These are phyloP conservation scores for Tympanopsis confertula DNA, from an alignment of 2,329 filamentous ascomycete species.

Conservation along the genomic window DNA sequence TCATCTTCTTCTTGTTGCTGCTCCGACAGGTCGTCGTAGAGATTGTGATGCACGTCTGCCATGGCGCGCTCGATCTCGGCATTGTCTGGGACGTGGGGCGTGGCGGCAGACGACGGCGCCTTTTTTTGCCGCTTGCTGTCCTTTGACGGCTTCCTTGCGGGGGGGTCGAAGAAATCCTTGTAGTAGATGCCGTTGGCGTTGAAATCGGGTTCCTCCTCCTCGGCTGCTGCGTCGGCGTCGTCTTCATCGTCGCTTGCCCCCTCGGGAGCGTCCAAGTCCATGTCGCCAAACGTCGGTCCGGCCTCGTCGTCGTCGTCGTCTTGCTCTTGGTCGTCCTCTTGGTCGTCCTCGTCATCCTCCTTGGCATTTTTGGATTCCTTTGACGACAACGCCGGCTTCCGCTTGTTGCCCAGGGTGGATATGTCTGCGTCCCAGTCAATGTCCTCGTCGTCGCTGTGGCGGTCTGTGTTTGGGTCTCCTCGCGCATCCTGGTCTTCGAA, in stretches of 20 bases:
- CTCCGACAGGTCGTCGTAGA: constrained; percentile 72
- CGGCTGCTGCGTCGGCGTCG: constrained; percentile 37
- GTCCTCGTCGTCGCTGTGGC: constrained; percentile 71
- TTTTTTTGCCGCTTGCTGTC: constrained; percentile 39
- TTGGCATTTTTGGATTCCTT: constrained; percentile 17
- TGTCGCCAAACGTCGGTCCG: constrained; percentile 74
- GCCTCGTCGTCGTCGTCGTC: constrained; percentile 61
- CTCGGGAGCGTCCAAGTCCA: constrained; percentile 61
- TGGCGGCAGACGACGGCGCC: constrained; percentile 24
- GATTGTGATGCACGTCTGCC: constrained; percentile 73
- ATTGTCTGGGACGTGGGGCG: constrained; percentile 29
- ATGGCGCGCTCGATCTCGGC: constrained; percentile 73
- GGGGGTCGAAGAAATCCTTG: constrained; percentile 85
- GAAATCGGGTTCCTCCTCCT: constrained; percentile 39
- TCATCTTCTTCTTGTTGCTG: no score
- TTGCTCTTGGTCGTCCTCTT: constrained; percentile 26
- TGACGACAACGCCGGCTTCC: constrained; percentile 11
- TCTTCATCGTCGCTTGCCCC: constrained; percentile 57
- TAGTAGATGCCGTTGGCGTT: constrained; percentile 88
- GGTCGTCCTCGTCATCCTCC: constrained; percentile 23
- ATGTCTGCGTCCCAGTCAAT: constrained; percentile 82
- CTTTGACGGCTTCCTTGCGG: constrained; percentile 57
- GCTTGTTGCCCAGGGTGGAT: constrained; percentile 25
- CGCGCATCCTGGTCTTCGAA: constrained; percentile 76
- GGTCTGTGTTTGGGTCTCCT: constrained; percentile 64